phyloP scores from a whole-genome alignment of 2,329 filamentous ascomycete species.

The Pseudocercospora musae region DNA sequence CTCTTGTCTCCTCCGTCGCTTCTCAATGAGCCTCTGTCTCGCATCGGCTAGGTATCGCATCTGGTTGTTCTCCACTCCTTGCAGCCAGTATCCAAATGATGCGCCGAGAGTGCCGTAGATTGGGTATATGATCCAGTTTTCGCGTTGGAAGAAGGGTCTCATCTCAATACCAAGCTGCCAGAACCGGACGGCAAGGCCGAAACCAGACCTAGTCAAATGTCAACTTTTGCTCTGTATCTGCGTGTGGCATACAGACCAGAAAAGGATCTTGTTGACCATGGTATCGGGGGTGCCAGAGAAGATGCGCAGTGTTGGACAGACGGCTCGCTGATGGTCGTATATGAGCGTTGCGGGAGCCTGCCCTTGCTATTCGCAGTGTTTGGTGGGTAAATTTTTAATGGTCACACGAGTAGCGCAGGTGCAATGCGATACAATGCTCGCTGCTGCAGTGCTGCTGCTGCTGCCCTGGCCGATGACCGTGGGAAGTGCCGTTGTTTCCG shows the following conservation, averaged over 20 bases:
- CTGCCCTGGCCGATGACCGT: not conserved
- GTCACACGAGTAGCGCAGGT: constrained; percentile 7
- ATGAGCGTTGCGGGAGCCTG: not conserved
- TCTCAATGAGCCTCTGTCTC: constrained; percentile 79
- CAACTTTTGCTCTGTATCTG: not conserved
- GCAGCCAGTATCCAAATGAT: constrained; percentile 95
- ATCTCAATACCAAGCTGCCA: constrained; percentile 99
- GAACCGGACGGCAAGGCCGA: constrained; percentile 75
- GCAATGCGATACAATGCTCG: not conserved
- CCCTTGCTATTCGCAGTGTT: not conserved
- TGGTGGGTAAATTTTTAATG: not conserved
- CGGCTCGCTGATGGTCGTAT: not conserved
- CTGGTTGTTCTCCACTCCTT: constrained; percentile 83
- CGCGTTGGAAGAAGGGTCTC: constrained; percentile 84
- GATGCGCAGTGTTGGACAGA: not conserved
- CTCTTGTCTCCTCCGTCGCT: constrained; percentile 74
- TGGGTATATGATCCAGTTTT: constrained; percentile 87
- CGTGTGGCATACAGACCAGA: constrained; percentile 67
- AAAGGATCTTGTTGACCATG: constrained; percentile 62
- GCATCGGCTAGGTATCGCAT: constrained; percentile 71
- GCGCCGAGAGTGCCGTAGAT: constrained; percentile 80
- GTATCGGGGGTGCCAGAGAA: constrained; percentile 14
- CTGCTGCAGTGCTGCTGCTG: no score
- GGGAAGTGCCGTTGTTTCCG: not conserved
- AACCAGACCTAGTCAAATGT: constrained; percentile 47